Evolutionary conservation across 208 protist species (phyloP), one percentile per base, ranked within the genome.

Genomic region (Novymonas esmeraldas): DNA sequence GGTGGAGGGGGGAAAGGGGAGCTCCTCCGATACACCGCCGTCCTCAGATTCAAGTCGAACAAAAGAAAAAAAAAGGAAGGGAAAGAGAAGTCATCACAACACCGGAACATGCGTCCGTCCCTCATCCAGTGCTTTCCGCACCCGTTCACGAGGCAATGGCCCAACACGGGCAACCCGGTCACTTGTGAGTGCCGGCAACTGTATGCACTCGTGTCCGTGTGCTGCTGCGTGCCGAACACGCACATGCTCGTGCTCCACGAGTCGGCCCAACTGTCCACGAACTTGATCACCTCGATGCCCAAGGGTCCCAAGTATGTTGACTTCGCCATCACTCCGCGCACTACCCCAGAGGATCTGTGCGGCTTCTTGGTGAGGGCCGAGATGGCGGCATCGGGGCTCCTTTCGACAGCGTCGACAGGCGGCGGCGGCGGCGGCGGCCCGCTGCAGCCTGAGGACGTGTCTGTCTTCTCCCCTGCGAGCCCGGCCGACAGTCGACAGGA

Each of bases 221-320:
- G 87, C 77, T 94, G 91, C 79, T 96, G 88, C 51, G 64, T 94
- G 11, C 87, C 88, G 28, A 74, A 78, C 24, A 76, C 88, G 0
- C 91, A 96, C 55, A 78, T 94, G 31, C 83, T 96, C 49, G 86
- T 96, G 11, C 73, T 94, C 31, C 82, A 91, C 48, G 86, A 96
- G 31, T 67, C 75, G 18, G 54, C 77, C 28, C 49, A 64, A 36
- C 55, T 54, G 16, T 68, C 60, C 54, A 85, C 51, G n/a, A 84
- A 80, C 71, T 81, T 85, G 58, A 75, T 91, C 33, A 88, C 85
- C 0, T 91, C 82, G 2, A 95, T 93, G 85, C 82, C 87, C 6
- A 90, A 89, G 20, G 87, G 90, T 0, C 85, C 84, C 0, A 92
- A 82, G 69, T 94, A 93, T 62, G 64, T 95, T 42, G 90, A 95